Evolutionary conservation across 345 rosid genomes (phyloP), one percentile per base, ranked within the genome.

Genomic region (Anacardium occidentale): DNA sequence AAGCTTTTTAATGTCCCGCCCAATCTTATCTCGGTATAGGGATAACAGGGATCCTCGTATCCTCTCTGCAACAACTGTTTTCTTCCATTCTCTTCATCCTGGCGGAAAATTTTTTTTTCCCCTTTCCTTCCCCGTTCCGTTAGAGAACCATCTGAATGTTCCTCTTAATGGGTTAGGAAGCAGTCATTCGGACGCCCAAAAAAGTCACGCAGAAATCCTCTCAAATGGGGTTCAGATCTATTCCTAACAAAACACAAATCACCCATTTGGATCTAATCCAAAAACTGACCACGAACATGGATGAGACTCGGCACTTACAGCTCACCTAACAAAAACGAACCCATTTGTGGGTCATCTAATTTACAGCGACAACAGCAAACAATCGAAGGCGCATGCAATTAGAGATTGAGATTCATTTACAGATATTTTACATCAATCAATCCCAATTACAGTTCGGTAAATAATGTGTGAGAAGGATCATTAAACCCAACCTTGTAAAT

Each of bases 241-340:
- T 24, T 57, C 64, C 53, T 57, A 69, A 69, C 55, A 42, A 32
- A 15, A 60, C 34, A 60, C 34, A 2, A 32, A 34, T 59, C 58
- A 42, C 58, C 74, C 74, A 71, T 60, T 59, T 71, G 66, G 59
- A 66, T 18, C 74, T 26, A 47, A 18, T 48, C 74, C 32, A 29
- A 3, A 71, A n/a, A 50, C 48, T 48, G 15, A 4, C 25, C 0
- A 12, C 26, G 7, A 18, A 48, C 15, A 32, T 47, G 58, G 21
- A 20, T 26, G 12, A 71, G 12, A 47, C 14, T 3, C 12, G 57
- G 26, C n/a, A 15, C 65, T 47, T n/a, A 20, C 29, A 60, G 32
- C 66, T 71, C 32, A 48, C 74, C 66, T 1, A 70, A 70, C 66
- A 57, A 12, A 1, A 17, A 12, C 52, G 4, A 10, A 4, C 13